A percentile compares a stretch with the other conserved stretches of the same genome.
Conservation (phyloP, 2,329 filamentous ascomycete species). For the Parascedosporium putredinis region DNA sequence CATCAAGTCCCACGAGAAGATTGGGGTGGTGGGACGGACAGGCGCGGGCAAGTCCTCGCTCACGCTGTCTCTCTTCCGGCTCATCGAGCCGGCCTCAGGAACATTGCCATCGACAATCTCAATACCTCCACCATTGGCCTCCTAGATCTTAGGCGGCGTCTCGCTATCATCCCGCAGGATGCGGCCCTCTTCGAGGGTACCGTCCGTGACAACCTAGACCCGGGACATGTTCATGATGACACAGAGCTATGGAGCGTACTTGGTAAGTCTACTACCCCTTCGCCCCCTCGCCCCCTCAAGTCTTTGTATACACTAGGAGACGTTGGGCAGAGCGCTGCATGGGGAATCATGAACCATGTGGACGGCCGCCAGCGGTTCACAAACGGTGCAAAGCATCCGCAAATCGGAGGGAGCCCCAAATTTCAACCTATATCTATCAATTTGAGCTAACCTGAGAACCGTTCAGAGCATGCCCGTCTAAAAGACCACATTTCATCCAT, state of each 20-base stretch:
- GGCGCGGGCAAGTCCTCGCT: constrained; percentile 93
- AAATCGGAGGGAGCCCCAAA: no score
- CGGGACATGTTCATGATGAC: constrained; percentile 89
- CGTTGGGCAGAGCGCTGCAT: neutral
- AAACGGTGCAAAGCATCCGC: no score
- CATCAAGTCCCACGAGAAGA: constrained; percentile 95
- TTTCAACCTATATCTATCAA: no score
- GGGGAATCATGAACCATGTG: neutral
- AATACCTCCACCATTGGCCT: constrained; percentile 87
- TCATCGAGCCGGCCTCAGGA: constrained; percentile 81
- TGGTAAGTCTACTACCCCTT: constrained; percentile 45
- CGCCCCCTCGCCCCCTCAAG: neutral
- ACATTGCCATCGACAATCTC: constrained; percentile 80
- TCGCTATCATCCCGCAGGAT: constrained; percentile 97
- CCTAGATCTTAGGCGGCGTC: constrained; percentile 73
- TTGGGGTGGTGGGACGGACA: constrained; percentile 91
- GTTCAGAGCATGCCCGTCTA: constrained; percentile 75
- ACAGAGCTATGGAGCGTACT: constrained; percentile 94
- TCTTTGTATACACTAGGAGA: no score
- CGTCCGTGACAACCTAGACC: constrained; percentile 90
- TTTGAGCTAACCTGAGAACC: neutral
- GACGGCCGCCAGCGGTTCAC: neutral
- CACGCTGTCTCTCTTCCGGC: constrained; percentile 85
- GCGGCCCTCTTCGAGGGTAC: constrained; percentile 91
- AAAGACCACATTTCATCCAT: constrained; percentile 83